These are phyloP conservation scores for Hydnum rufescens DNA, from an alignment of 768 basidiomycete genomes.

Conservation along the genomic window DNA sequence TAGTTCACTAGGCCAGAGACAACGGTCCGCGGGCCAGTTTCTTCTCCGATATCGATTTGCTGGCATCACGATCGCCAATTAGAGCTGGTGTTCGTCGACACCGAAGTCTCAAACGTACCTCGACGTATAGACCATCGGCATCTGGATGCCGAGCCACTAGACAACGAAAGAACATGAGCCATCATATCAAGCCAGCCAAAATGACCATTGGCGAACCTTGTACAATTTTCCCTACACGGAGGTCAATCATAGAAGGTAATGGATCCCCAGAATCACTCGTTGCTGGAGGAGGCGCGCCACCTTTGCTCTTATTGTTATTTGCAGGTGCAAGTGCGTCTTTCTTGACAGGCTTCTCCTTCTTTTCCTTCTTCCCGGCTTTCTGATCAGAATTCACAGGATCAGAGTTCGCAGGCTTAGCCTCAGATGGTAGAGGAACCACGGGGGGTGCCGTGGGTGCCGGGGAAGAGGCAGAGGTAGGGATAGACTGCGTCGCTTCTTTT, in stretches of 20 bases:
- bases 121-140: slow-evolving; percentile 92
- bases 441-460: slow-evolving; percentile 14
- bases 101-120: slow-evolving; percentile 28
- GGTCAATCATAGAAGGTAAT: slow-evolving; percentile 89
- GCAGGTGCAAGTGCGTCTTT: slow-evolving; percentile 23
- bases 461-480: slow-evolving; percentile 12
- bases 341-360: slow-evolving; percentile 20
- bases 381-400: slow-evolving; percentile 27
- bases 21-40: slow-evolving; percentile 84
- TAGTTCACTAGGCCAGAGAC: slow-evolving; percentile 95
- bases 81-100: slow-evolving; percentile 6
- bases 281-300: slow-evolving; percentile 16
- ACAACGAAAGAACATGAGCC: background rate
- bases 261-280: slow-evolving; percentile 62
- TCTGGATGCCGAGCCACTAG: slow-evolving; percentile 94
- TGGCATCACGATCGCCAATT: slow-evolving; percentile 14
- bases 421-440: slow-evolving; percentile 9
- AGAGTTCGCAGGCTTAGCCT: slow-evolving; percentile 11
- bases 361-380: slow-evolving; percentile 25
- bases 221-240: slow-evolving; percentile 82
- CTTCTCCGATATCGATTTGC: slow-evolving; percentile 95
- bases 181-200: background rate
- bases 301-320: slow-evolving; percentile 18
- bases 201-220: slow-evolving; percentile 57
- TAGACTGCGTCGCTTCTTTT: slow-evolving; percentile 15